phyloP scores from a whole-genome alignment of 1,139 yeast species.

The Sugiyamaella grinbergsii region DNA sequence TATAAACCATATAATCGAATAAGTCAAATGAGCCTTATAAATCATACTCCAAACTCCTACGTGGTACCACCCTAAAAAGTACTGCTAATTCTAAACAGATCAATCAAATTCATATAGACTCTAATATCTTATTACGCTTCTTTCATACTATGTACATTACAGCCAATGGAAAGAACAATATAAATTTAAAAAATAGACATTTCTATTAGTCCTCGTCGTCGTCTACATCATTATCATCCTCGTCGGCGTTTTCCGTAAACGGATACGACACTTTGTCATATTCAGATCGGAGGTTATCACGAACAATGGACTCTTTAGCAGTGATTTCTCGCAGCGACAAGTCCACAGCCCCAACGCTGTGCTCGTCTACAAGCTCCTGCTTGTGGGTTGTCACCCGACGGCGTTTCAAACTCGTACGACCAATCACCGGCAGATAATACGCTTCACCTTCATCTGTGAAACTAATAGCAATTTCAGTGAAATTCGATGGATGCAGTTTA shows the following conservation, averaged over 20 bases:
- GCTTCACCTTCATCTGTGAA: conserved; percentile 62
- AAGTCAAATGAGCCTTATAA: too few relatives aligned
- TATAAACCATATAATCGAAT: too few relatives aligned
- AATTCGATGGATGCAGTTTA: conserved; percentile 49
- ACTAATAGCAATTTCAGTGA: conserved; percentile 60
- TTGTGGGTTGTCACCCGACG: conserved; percentile 66
- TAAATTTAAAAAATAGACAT: too few relatives aligned
- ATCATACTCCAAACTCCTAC: too few relatives aligned
- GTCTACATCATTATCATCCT: conserved; percentile 26
- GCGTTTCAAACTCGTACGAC: conserved; percentile 79
- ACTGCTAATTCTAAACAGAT: too few relatives aligned
- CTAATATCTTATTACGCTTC: too few relatives aligned
- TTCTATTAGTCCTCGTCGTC: conserved; percentile 20
- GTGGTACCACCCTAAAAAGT: too few relatives aligned
- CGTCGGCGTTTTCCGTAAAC: conserved; percentile 28
- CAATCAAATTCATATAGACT: too few relatives aligned
- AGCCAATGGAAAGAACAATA: too few relatives aligned
- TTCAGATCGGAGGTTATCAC: conserved; percentile 68
- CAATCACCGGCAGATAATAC: conserved; percentile 73
- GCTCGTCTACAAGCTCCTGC: conserved; percentile 52
- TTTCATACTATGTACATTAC: too few relatives aligned
- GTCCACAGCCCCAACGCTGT: conserved; percentile 54
- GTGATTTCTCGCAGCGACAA: conserved; percentile 71
- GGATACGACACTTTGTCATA: conserved; percentile 64
- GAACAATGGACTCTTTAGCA: conserved; percentile 62